Base-by-base conservation (phyloP, 495 filamentous ascomycete species). In the Tuber microsphaerosporum region DNA sequence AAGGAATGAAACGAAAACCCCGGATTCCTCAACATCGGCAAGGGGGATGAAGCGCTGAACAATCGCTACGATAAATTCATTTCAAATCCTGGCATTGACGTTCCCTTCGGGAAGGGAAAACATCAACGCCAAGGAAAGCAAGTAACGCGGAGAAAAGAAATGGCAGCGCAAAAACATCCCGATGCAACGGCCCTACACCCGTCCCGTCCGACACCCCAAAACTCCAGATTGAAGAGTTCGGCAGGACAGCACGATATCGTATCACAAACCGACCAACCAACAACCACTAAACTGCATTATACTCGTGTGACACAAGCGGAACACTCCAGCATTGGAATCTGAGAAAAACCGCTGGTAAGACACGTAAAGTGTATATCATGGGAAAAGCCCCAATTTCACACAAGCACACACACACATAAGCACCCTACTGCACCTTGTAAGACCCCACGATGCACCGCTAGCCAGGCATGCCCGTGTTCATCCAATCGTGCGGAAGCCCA, bases 171-270 rank as follows among this genome's bases (percentile, higher is more conserved):
- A 43, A 43, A 26, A 61, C 10, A 61, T 61, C 51, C 51, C 10
- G n/a, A n/a, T 61, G n/a, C n/a, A 61, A 61, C 51, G n/a, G 51
- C 51, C 51, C 51, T 61, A 4, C n/a, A 61, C 51, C 51, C 48
- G n/a, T 26, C 51, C n/a, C 51, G 45, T 20, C 45, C 45, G 22
- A 9, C 10, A 26, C 51, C 3, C 51, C 22, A 61, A 51, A 51
- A n/a, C 48, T 51, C 48, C 42, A 43, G 12, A 12, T 43, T 7
- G 9, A 10, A 51, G 45, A 20, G 7, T 37, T 2, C 34, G 34
- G 34, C 48, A 51, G 46, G 22, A n/a, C n/a, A 26, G 14, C 22
- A 26, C 9, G 51, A 61, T 61, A 61, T 26, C 51, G 51, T 61
- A 31, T 9, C 51, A 12, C 51, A 26, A 61, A n/a, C 51, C n/a